Evolutionary conservation across 2,329 filamentous ascomycete species (phyloP), one percentile per base, ranked within the genome.

Genomic region (Mariannaea sp.): DNA sequence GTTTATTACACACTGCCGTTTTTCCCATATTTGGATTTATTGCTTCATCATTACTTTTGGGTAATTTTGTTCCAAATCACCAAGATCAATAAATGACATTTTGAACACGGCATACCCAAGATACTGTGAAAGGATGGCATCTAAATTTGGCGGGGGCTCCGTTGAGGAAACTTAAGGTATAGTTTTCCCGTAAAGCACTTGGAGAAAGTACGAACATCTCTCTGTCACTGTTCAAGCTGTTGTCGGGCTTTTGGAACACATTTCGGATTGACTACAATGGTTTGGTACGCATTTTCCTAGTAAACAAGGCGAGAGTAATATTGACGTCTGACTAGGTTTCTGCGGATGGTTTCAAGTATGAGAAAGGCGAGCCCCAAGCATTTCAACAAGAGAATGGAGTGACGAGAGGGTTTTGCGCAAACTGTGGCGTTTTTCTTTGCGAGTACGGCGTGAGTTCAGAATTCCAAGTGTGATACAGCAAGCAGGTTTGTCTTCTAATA

Each of bases 331-430:
- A 10, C 5, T 1, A 61, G 56, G 43, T 61, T 2, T 26, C 56
- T 0, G 19, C 61, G 0, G 49, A 55, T 2, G 32, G 52, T 0
- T 61, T 59, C 7, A 51, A 22, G 4, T 61, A 61, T 7, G 17
- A 29, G 1, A 9, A 40, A 4, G 58, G 58, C 9, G 53, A 41
- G 1, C 52, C 59, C 10, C 61, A 48, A 27, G 8, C 24, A 0
- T 61, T 52, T 1, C 57, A 57, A 33, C 59, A 61, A 2, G 44
- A 55, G 2, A 61, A 61, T 1, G 58, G 59, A 0, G 56, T 61
- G 0, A 49, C 43, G 2, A 42, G 59, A 19, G 58, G 61, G 2
- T 61, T 61, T 24, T 61, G 58, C 0, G 56, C 59, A 1, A 53
- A 40, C 10, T 61, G 58, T 0, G 58, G 59, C 2, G 56, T 43